These are phyloP conservation scores for Selenicereus undatus DNA, from an alignment of 148 eudicot genomes.

Conservation along the genomic window DNA sequence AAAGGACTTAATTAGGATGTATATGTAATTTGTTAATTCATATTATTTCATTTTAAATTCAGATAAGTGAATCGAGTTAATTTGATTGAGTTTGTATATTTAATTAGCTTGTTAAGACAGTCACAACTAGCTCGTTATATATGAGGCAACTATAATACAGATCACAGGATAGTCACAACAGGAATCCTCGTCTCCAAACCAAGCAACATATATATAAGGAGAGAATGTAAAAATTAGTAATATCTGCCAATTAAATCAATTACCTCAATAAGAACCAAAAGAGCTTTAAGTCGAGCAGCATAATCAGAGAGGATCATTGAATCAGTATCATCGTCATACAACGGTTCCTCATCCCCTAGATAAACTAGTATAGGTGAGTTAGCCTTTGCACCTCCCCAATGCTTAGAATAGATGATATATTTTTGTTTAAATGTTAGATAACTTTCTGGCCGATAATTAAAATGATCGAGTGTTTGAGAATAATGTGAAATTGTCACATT, in stretches of 20 bases:
- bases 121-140: no score
- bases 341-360: constrained; percentile 23
- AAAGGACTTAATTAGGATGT: no score
- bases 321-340: neutral
- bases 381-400: constrained; percentile 30
- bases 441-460: constrained; percentile 29
- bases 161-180: no score
- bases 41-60: no score
- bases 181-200: no score
- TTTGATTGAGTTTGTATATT: no score
- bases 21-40: no score
- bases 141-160: no score
- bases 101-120: no score
- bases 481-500: no score
- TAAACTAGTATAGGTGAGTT: constrained; percentile 25
- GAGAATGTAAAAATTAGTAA: neutral
- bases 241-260: neutral
- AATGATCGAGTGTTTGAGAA: constrained; percentile 30
- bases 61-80: no score
- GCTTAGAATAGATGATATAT: constrained; percentile 18
- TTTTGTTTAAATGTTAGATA: constrained; percentile 29
- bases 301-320: constrained; percentile 11
- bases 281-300: constrained; percentile 22
- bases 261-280: constrained; percentile 29
- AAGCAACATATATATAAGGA: neutral